phyloP scores from a whole-genome alignment of 2,329 filamentous ascomycete genomes.

The Ophiostoma fasciatum region DNA sequence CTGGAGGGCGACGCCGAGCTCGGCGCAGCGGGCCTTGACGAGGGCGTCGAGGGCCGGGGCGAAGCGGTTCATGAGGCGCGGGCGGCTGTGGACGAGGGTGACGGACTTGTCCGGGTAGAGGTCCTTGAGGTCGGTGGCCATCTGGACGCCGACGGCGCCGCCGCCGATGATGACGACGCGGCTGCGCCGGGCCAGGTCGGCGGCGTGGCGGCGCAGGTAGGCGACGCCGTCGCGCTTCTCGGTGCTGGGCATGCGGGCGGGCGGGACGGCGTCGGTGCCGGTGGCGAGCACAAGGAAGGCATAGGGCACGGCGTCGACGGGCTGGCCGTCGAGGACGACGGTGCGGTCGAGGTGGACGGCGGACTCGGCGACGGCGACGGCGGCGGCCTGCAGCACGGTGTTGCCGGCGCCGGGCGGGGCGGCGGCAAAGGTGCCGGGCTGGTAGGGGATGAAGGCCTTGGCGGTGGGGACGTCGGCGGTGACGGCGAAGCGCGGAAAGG shows the following conservation, averaged over 20 bases:
- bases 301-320: slow-evolving; percentile 1
- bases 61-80: slow-evolving; percentile 22
- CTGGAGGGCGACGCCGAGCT: slow-evolving; percentile 6
- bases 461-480: slow-evolving; percentile 33
- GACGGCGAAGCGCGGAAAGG: slow-evolving; percentile 43
- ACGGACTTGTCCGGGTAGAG: slow-evolving; percentile 41
- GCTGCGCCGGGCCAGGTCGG: slow-evolving; percentile 20
- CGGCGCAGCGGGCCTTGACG: slow-evolving; percentile 6
- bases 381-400: slow-evolving; percentile 21
- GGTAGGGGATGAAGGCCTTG: slow-evolving; percentile 46
- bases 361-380: slow-evolving; percentile 16
- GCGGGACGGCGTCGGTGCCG: slow-evolving; percentile 28
- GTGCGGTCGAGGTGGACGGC: slow-evolving; percentile 24
- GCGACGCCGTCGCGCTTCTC: slow-evolving; percentile 27
- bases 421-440: slow-evolving; percentile 5
- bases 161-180: slow-evolving; percentile 39
- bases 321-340: not conserved
- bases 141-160: slow-evolving; percentile 32
- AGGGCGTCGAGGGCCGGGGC: slow-evolving; percentile 5
- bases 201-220: slow-evolving; percentile 29
- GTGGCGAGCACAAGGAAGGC: slow-evolving; percentile 35
- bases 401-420: slow-evolving; percentile 12
- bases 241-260: slow-evolving; percentile 32
- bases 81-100: slow-evolving; percentile 41
- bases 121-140: slow-evolving; percentile 16